Base-by-base conservation (phyloP, 768 basidiomycete species). In the Paxillus rubicundulus region DNA sequence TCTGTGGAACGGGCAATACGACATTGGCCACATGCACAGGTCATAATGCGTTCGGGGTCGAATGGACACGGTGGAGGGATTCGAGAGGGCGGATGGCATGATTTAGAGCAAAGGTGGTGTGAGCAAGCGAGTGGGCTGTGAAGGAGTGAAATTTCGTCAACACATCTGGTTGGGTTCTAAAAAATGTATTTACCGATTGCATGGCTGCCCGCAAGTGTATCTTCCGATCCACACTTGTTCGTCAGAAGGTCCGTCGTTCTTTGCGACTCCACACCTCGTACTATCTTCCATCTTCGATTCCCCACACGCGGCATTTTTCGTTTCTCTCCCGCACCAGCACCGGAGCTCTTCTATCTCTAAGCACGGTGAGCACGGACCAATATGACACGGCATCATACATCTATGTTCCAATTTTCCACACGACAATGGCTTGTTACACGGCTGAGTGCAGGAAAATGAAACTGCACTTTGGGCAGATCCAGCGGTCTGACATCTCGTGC, bases 281-380 rank as follows among this genome's bases (percentile, higher is more conserved):
- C 60, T 76, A 77, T 17, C 73, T 56, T 53, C 71, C 64, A 69
- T 68, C 16, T 75, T 73, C n/a, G 81, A 79, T 48, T 81, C 78
- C 3, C 90, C 90, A 63, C 96, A 99, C 0, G 59, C 61, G 2
- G 88, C 75, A 27, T 74, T 71, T 59, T 77, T 80, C 36, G 70
- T 71, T 36, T 82, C 81, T 56, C 79, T 80, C 0, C 93, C 93
- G 63, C 96, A 98, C 72, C 82, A 97, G 68, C 96, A 98, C 24
- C 62, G 73, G 21, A 79, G 78, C 1, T 59, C 39, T 47, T 89
- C 83, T 36, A 61, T 72, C 10, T 77, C 72, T 0, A 70, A 57
- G 69, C 97, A 98, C 1, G 76, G 73, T 3, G 66, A 72, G 69
- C 97, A 99, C 0, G 74, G 70, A 0, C 90, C 93, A 1, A 78